These are phyloP conservation scores for Zygosaccharomyces pseudobailii DNA, from an alignment of 1,139 yeast genomes.

Conservation along the genomic window DNA sequence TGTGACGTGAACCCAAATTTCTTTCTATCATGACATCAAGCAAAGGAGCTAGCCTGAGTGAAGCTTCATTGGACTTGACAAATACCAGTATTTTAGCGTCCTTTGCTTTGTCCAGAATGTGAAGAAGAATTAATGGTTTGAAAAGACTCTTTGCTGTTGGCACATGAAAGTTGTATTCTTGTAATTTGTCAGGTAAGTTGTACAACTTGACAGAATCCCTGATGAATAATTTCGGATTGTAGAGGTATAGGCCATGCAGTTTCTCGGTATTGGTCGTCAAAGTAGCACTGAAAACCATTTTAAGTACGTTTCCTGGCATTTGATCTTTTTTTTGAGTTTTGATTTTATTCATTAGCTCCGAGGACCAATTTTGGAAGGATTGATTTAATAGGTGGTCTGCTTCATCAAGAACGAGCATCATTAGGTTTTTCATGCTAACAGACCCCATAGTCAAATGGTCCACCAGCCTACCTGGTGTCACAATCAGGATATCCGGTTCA, in stretches of 20 bases:
- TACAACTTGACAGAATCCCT: slow-evolving; percentile 54
- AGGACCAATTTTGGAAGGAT: slow-evolving; percentile 91
- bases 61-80: slow-evolving; percentile 82
- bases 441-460: slow-evolving; percentile 61
- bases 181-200: slow-evolving; percentile 51
- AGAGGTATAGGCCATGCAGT: slow-evolving; percentile 62
- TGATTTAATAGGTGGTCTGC: slow-evolving; percentile 91
- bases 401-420: slow-evolving; percentile 82
- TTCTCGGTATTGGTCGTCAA: slow-evolving; percentile 90
- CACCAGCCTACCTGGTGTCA: slow-evolving; percentile 93
- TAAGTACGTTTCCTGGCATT: slow-evolving; percentile 39
- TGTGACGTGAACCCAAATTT: slow-evolving; percentile 3
- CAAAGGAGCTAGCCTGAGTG: slow-evolving; percentile 66
- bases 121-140: slow-evolving; percentile 70
- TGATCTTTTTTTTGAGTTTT: slow-evolving; percentile 30
- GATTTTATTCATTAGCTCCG: slow-evolving; percentile 49
- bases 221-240: slow-evolving; percentile 65
- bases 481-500: slow-evolving; percentile 74
- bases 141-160: slow-evolving; percentile 55
- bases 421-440: slow-evolving; percentile 44
- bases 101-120: slow-evolving; percentile 39
- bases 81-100: slow-evolving; percentile 49
- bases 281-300: slow-evolving; percentile 88
- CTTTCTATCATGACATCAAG: slow-evolving; percentile 44
- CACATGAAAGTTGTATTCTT: slow-evolving; percentile 47